phyloP scores from a whole-genome alignment of 2,329 filamentous ascomycete genomes.

The Fonsecaea multimorphosa region DNA sequence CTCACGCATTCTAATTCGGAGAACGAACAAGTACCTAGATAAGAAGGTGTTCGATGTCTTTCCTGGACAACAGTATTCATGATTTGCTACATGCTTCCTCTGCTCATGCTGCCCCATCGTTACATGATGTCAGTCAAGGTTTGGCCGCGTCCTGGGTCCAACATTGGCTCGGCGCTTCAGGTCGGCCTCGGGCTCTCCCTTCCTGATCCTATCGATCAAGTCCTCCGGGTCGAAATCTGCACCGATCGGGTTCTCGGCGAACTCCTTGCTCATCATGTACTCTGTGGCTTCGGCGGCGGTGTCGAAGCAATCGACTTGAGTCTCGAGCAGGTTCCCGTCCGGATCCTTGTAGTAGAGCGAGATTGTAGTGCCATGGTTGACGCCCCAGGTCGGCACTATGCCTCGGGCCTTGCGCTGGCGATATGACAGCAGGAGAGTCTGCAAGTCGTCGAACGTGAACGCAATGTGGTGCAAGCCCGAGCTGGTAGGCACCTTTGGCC shows the following conservation, averaged over 20 bases:
- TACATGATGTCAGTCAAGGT: not conserved
- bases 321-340: conserved; percentile 58
- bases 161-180: conserved; percentile 20
- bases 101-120: not conserved
- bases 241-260: conserved; percentile 20
- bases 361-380: conserved; percentile 57
- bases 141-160: conserved; percentile 5
- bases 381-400: conserved; percentile 44
- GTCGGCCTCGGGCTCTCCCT: conserved; percentile 12
- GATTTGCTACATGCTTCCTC: not conserved
- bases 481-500: conserved; percentile 15
- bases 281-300: conserved; percentile 7
- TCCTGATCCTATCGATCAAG: conserved; percentile 10
- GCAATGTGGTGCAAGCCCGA: conserved; percentile 23
- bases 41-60: too few species aligned
- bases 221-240: conserved; percentile 24
- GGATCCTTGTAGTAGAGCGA: conserved; percentile 59
- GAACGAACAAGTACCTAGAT: too few species aligned
- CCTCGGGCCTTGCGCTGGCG: conserved; percentile 23
- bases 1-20: too few species aligned
- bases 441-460: conserved; percentile 14
- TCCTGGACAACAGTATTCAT: not conserved
- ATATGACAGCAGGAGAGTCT: conserved; percentile 20
- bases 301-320: conserved; percentile 53
- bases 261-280: conserved; percentile 11